These are phyloP conservation scores for Penicillium waksmanii DNA, from an alignment of 495 filamentous ascomycete genomes.

Conservation along the genomic window DNA sequence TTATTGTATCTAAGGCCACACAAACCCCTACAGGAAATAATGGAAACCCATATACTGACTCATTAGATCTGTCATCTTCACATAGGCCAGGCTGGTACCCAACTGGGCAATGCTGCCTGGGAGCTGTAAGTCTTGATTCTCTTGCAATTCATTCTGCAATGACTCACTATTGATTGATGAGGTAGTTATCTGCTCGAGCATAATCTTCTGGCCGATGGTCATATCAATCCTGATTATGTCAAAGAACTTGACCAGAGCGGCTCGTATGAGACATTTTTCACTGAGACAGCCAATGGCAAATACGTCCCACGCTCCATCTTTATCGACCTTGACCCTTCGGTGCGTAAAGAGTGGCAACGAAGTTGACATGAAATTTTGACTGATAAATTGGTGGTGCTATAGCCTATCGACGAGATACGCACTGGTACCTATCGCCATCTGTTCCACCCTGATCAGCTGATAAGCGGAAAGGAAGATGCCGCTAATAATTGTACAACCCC, in stretches of 20 bases:
- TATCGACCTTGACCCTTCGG: conserved; percentile 53
- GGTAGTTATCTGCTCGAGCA: conserved; percentile 80
- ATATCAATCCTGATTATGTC: conserved; percentile 59
- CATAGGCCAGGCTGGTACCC: conserved; percentile 89
- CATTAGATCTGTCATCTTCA: conserved; percentile 83
- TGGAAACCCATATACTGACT: neutral
- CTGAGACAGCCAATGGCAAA: conserved; percentile 83
- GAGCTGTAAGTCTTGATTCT: conserved; percentile 78
- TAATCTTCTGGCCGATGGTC: conserved; percentile 78
- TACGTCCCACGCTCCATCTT: conserved; percentile 82
- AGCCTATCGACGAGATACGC: conserved; percentile 89
- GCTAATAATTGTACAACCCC: conserved; percentile 76
- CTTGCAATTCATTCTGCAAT: conserved; percentile 62
- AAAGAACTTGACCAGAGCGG: conserved; percentile 65
- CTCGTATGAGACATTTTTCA: conserved; percentile 90
- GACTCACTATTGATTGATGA: neutral
- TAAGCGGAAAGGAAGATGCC: conserved; percentile 92
- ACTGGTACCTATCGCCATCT: conserved; percentile 81
- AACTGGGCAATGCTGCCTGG: conserved; percentile 94
- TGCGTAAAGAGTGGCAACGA: conserved; percentile 33
- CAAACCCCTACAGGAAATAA: conserved; percentile 3
- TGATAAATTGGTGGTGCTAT: neutral
- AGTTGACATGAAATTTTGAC: conserved; percentile 15
- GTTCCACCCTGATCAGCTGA: conserved; percentile 86
- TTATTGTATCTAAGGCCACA: conserved; percentile 4